These are phyloP conservation scores for Westerdykella sp. DNA, from an alignment of 2,329 filamentous ascomycete genomes.

Conservation along the genomic window DNA sequence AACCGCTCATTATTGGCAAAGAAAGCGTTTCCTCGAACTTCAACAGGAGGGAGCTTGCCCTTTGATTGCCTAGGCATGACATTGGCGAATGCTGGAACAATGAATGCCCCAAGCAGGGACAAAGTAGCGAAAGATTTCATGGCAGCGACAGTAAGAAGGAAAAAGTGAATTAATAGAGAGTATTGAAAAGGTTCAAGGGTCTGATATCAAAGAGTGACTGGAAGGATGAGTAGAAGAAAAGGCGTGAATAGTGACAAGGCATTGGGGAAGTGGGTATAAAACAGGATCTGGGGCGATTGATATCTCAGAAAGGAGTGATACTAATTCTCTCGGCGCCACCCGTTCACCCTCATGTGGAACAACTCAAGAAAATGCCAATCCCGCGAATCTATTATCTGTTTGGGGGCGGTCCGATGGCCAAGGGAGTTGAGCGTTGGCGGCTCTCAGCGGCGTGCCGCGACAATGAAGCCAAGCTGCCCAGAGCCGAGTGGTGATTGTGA, in stretches of 20 bases:
- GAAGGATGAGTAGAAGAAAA: slow-evolving; percentile 17
- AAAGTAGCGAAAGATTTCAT: slow-evolving; percentile 31
- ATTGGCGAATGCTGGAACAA: slow-evolving; percentile 22
- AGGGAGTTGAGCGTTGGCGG: slow-evolving; percentile 26
- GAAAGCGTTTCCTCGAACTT: slow-evolving; percentile 59
- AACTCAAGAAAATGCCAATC: slow-evolving; percentile 32
- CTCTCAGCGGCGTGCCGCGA: slow-evolving; percentile 23
- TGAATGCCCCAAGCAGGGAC: slow-evolving; percentile 20
- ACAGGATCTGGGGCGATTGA: slow-evolving; percentile 13
- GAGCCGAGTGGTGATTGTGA: slow-evolving; percentile 19
- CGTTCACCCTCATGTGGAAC: slow-evolving; percentile 22
- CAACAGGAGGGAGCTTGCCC: slow-evolving; percentile 47
- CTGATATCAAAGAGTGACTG: slow-evolving; percentile 34
- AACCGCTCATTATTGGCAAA: slow-evolving; percentile 55
- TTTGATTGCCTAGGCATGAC: slow-evolving; percentile 21
- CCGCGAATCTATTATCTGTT: slow-evolving; percentile 25
- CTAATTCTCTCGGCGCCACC: slow-evolving; percentile 22
- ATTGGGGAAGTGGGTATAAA: slow-evolving; percentile 14
- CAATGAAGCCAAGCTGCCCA: slow-evolving; percentile 24
- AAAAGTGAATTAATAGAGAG: slow-evolving; percentile 22
- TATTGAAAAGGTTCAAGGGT: slow-evolving; percentile 12
- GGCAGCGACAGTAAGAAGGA: slow-evolving; percentile 9
- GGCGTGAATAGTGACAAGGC: slow-evolving; percentile 21
- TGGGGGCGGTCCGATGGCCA: slow-evolving; percentile 24
- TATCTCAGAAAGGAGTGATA: slow-evolving; percentile 27